Base-by-base conservation (phyloP, 139 green algal species). In the Nannochloris sp. region DNA sequence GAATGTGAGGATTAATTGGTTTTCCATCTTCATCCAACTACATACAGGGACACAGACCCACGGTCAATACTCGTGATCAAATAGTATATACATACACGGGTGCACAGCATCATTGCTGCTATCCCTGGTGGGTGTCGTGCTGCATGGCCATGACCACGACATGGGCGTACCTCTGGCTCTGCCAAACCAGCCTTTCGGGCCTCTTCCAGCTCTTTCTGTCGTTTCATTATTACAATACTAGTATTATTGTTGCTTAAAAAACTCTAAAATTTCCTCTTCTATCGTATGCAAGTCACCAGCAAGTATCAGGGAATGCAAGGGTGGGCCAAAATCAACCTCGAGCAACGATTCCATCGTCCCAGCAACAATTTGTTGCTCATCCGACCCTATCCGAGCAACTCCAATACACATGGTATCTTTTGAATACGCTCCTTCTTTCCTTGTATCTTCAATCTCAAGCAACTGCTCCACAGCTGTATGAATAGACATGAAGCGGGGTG, bases 1-100 rank as follows among this genome's bases (percentile, higher is more conserved):
- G 94, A 59, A 99, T 98, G 65, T 99, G 94, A 0, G 94, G 94
- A 79, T 99, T 99, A 71, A 99, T 99, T 56, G 94, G 90, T 57
- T 93, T 95, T 49, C 93, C 94, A 66, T 98, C 92, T 72, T 98
- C 94, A 75, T 98, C 94, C 1, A 97, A 61, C 78, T 59, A 67
- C 60, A 58, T 59, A 30, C 5, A 40, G 0, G 45, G 9, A 12
- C 6, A 17, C 17, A 25, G n/a, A n/a, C 20, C 20, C 16, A 59
- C 16, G 2, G 56, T 37, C 26, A 28, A 62, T 9, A 62, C 25
- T 5, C 16, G 6, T 28, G 3, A 6, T 63, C 33, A n/a, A 12
- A 29, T 43, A 57, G 17, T 16, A 61, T 5, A 17, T 26, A 56
- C 43, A 11, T 49, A 23, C 20, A 23, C 20, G 20, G 20, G 20